Evolutionary conservation across 441 rosid species (phyloP).

Genomic region (Eruca vesicaria): DNA sequence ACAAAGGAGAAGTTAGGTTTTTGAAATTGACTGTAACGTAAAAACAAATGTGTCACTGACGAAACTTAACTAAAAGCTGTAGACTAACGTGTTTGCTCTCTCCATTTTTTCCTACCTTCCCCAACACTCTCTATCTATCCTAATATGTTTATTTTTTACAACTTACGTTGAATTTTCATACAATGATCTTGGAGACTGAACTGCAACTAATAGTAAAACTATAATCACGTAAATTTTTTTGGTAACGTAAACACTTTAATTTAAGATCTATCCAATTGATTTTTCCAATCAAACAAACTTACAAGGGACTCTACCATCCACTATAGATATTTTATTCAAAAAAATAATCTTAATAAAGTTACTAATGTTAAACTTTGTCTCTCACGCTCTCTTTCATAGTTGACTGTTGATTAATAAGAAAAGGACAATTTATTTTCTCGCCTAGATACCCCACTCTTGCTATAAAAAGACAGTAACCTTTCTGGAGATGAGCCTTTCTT

Average conservation of each 20-base stretch:
- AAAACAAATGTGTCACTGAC: constrained; percentile 29
- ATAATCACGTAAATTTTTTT: not conserved
- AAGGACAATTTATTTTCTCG: not conserved
- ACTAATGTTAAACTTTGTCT: not conserved
- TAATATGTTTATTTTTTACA: not conserved
- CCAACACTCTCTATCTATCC: not conserved
- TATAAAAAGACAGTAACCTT: constrained; percentile 34
- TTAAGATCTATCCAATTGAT: not conserved
- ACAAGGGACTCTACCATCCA: constrained; percentile 2
- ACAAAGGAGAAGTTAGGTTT: constrained; percentile 6
- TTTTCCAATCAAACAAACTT: constrained; percentile 7
- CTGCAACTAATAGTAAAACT: not conserved
- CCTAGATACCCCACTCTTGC: constrained; percentile 17
- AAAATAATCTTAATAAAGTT: not conserved
- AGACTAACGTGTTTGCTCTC: constrained; percentile 15
- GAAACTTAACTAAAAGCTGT: constrained; percentile 10
- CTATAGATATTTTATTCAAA: not conserved
- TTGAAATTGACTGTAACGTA: constrained; percentile 13
- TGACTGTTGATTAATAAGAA: constrained; percentile 22
- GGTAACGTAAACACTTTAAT: not conserved
- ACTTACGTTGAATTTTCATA: not conserved
- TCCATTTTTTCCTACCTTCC: constrained; percentile 9
- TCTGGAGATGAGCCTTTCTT: constrained; percentile 24
- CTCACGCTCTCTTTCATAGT: constrained; percentile 17
- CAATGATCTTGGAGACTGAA: not conserved